Conservation (phyloP, 2,329 filamentous ascomycete species). For the Colletotrichum falcatum region DNA sequence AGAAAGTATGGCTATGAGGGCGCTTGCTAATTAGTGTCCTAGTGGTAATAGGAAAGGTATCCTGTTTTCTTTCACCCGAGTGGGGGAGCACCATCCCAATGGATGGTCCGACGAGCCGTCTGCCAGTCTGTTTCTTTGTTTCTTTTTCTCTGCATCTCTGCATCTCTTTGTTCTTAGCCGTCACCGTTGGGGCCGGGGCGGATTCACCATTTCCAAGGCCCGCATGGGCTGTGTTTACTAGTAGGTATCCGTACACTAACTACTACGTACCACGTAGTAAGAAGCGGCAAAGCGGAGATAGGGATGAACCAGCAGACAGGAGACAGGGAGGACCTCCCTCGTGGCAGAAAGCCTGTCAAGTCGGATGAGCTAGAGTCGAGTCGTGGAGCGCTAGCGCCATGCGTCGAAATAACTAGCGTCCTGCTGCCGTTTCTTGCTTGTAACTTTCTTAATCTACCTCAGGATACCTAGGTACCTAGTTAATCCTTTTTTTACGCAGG, state of each 20-base stretch:
- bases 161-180: neutral
- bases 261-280: too few relatives aligned
- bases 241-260: too few relatives aligned
- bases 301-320: neutral
- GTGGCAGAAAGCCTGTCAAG: neutral
- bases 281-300: neutral
- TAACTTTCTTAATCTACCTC: neutral
- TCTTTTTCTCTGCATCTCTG: neutral
- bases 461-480: too few relatives aligned
- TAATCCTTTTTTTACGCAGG: conserved; percentile 11
- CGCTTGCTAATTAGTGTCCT: too few relatives aligned
- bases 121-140: neutral
- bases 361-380: conserved; percentile 2
- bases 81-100: too few relatives aligned
- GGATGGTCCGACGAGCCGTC: conserved; percentile 4
- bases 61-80: too few relatives aligned
- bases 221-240: neutral
- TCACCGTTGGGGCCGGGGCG: conserved; percentile 2
- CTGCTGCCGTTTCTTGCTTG: neutral
- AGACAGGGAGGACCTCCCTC: neutral
- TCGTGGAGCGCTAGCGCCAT: neutral
- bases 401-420: neutral
- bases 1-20: too few relatives aligned
- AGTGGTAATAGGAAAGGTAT: too few relatives aligned
- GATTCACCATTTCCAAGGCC: neutral